Base-by-base conservation (phyloP, 2,329 filamentous ascomycete genomes). In the Cadophora sp. region DNA sequence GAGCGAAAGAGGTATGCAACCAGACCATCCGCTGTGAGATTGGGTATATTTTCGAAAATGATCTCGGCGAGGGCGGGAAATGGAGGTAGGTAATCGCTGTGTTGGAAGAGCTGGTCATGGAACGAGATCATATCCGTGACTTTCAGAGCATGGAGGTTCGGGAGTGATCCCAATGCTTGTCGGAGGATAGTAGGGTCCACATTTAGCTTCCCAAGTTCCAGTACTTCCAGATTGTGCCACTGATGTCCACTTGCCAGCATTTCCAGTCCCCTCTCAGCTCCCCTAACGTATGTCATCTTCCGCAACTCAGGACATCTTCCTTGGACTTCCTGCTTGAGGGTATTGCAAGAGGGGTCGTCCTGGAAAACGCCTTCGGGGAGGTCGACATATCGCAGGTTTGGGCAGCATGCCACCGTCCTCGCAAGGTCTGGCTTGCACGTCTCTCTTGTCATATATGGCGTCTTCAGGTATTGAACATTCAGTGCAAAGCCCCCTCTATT, bases 401-500 rank as follows among this genome's bases (percentile, higher is more conserved):
- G 92, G 51, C 95, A 84, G 27, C 94, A 91, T 45, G 93, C 93
- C 58, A 97, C 91, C 30, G 92, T 93, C 60, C 94, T 89, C 11
- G 95, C 94, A 59, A 97, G 86, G 70, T 95, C 92, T 63, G 91
- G 86, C 77, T 96, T 93, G 77, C 87, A 91, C 1, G 92, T 92
- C 81, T 97, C 76, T 53, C 95, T 89, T 63, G 95, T 90, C 95
- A 97, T 97, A 79, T 97, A 97, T 7, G 95, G 93, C 67, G 93
- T 89, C 82, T 97, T 97, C 75, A 98, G 83, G 73, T 90, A 94
- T 75, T 90, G 82, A 5, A 97, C 92, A 50, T 88, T 82, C 64
- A 85, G 82, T 41, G 90, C 93, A 55, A 97, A 81, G 30, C 85
- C 81, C 9, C 84, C 78, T 58, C 81, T 86, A 69, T 94, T 90